Base-by-base conservation (phyloP, 495 filamentous ascomycete genomes). In the Entonaema liquescens region DNA sequence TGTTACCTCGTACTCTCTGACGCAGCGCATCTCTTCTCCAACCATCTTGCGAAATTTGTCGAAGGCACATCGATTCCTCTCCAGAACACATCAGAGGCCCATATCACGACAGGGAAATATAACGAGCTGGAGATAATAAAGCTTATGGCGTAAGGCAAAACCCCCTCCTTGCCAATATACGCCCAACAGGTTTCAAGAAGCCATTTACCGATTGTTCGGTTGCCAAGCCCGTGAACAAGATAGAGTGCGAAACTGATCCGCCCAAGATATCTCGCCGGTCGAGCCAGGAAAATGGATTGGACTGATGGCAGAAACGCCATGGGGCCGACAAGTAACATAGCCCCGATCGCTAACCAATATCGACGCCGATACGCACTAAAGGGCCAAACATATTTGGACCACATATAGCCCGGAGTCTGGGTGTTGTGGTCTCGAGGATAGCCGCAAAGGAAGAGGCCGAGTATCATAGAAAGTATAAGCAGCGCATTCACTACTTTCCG, bases 41-140 rank as follows among this genome's bases (percentile, higher is more conserved):
- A 56, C 81, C 84, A 86, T 44, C 79, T 80, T 26, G 87, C 83
- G 68, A 89, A 83, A 52, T 81, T 82, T 2, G 88, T 86, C 59
- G 84, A 86, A 9, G 83, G 84, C 11, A 84, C 77, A 71, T 89
- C 87, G 19, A 89, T 80, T 11, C 76, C 74, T 3, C 86, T 80
- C 86, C 87, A 89, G 67, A 87, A 88, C n/a, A 89, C 42, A 74
- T 89, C 87, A 5, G 83, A 86, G 1, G 79, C 72, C 85, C 85
- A 89, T 23, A 89, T 78, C 1, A 83, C 78, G 17, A 88, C 36
- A 13, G 83, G 81, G 3, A 85, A 76, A 58, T 83, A 84, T 38
- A 88, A 77, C 23, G 76, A 59, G 70, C 83, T 84, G 36, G 82
- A 80, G 21, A 86, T 73, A 25, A 83, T 60, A 62, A 85, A 83